Percentiles rank a stretch among this genome's conserved stretches.
Conservation (phyloP, 176 grass and related monocot genomes). For the Phoenix roebelenii region DNA sequence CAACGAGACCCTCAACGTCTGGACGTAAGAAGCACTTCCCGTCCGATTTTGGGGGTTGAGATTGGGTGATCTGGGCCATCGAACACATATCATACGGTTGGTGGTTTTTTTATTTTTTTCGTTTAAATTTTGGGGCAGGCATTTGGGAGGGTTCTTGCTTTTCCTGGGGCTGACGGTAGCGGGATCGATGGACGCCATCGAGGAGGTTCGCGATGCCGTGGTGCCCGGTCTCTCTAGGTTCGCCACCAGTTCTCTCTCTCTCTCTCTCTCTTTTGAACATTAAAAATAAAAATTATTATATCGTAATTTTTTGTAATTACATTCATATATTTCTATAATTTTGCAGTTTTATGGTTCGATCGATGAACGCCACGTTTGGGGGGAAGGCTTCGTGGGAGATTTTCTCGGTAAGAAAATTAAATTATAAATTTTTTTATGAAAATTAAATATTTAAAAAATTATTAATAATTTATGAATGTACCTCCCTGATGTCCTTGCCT, state of each 20-base stretch:
- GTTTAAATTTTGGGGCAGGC: conserved; percentile 30
- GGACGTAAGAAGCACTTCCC: conserved; percentile 41
- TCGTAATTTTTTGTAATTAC: not conserved
- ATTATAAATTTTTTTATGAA: not conserved
- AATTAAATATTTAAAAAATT: not conserved
- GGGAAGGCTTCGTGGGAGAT: conserved; percentile 9
- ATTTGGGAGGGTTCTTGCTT: conserved; percentile 80
- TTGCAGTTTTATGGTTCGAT: conserved; percentile 50
- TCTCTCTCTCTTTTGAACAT: too few species aligned
- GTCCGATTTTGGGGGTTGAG: not conserved
- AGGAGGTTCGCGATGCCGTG: conserved; percentile 38
- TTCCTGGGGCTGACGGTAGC: conserved; percentile 60
- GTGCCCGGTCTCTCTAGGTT: conserved; percentile 11
- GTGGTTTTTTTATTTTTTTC: not conserved
- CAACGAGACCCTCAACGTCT: conserved; percentile 99
- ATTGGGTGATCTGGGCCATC: not conserved
- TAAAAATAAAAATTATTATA: too few species aligned
- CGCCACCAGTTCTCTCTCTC: not conserved
- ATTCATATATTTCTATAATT: not conserved
- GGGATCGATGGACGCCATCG: conserved; percentile 31
- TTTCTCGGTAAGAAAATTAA: conserved; percentile 30
- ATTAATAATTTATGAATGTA: too few species aligned
- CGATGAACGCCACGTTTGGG: conserved; percentile 39
- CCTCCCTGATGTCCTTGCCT: too few species aligned
- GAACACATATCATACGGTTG: not conserved